Conservation (phyloP, 495 filamentous ascomycete species). For the Evernia prunastri region DNA sequence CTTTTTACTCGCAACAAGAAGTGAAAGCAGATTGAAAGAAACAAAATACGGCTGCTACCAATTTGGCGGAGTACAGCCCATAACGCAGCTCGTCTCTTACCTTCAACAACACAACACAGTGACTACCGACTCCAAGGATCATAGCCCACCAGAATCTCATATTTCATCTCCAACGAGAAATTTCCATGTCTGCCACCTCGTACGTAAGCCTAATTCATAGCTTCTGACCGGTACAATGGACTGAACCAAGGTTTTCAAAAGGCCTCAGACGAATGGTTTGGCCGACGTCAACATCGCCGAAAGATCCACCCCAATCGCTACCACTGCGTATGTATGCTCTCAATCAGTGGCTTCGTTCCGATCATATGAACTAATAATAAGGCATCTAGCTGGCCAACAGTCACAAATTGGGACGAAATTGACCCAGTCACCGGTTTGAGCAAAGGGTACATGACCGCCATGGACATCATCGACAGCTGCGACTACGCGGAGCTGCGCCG, state of each 20-base stretch:
- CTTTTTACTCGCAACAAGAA: not conserved
- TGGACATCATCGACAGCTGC: slow-evolving; percentile 13
- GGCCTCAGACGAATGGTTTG: not conserved
- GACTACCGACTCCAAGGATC: not conserved
- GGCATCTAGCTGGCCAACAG: not conserved
- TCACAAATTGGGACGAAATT: not conserved
- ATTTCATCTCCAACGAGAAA: not conserved
- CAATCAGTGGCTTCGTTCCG: not conserved
- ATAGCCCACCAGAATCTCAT: not conserved
- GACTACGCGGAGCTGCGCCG: slow-evolving; percentile 1
- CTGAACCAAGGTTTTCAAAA: not conserved
- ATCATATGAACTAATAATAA: not conserved
- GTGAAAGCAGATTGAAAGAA: not conserved
- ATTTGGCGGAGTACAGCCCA: not conserved
- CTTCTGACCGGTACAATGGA: not conserved
- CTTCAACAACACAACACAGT: not conserved
- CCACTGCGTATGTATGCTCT: not conserved
- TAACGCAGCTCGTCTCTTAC: not conserved
- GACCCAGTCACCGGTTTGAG: slow-evolving; percentile 1
- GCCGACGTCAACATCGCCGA: not conserved
- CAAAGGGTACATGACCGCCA: not conserved
- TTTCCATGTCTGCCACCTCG: not conserved
- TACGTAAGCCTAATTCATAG: not conserved
- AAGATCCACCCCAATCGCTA: not conserved
- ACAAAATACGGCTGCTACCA: not conserved